A percentile compares a stretch with the other conserved stretches of the same genome.
Evolutionary conservation across 306 rosid species (phyloP).

Genomic region (Ziziphus jujuba): DNA sequence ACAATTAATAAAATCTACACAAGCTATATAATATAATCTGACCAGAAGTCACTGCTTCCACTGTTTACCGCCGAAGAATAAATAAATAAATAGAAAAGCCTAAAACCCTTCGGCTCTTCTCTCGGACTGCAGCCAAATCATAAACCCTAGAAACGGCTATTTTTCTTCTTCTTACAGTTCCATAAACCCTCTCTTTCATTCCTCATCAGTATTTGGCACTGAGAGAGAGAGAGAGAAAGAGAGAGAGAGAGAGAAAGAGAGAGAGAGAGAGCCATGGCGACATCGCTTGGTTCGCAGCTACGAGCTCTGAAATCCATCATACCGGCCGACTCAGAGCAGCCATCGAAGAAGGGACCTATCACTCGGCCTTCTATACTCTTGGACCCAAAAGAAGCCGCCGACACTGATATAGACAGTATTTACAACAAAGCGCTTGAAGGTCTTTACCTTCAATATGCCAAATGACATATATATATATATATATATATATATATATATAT

Average conservation of each 20-base stretch:
- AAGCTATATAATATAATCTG: too few relatives aligned
- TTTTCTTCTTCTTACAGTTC: too few relatives aligned
- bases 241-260: not conserved
- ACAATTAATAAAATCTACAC: too few relatives aligned
- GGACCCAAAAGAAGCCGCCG: conserved; percentile 85
- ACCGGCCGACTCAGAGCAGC: conserved; percentile 51
- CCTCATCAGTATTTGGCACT: not conserved
- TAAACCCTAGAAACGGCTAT: conserved; percentile 1
- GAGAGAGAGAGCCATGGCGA: conserved; percentile 45
- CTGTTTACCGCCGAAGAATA: too few relatives aligned
- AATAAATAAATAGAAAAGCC: not conserved
- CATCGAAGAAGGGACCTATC: conserved; percentile 64
- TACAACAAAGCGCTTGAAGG: conserved; percentile 59
- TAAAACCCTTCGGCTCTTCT: conserved; percentile 3
- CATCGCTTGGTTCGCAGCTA: conserved; percentile 67
- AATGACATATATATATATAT: too few relatives aligned
- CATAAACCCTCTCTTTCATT: not conserved
- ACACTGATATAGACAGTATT: conserved; percentile 57
- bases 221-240: not conserved
- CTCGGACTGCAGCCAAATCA: not conserved
- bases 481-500: too few relatives aligned
- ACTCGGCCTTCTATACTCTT: conserved; percentile 79
- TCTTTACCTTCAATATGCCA: conserved; percentile 12
- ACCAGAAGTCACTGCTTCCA: too few relatives aligned
- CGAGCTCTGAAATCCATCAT: conserved; percentile 49